Conservation (phyloP, 108 stramenopile genomes). For the Nannochloropsis salina region DNA sequence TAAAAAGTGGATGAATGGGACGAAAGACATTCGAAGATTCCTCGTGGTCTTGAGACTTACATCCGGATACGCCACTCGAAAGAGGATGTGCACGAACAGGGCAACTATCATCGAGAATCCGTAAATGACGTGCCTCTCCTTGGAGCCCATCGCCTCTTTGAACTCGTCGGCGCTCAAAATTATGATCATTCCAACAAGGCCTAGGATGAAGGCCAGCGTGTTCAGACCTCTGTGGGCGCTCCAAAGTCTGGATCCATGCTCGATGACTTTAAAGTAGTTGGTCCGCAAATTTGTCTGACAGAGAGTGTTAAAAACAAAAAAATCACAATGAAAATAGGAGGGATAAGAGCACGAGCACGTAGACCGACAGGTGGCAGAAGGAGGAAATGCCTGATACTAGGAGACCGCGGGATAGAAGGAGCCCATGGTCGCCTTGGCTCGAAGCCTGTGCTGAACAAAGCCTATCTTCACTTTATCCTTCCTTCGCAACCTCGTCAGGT, state of each 20-base stretch:
- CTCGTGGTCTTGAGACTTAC: neutral
- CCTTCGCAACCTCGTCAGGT: too few relatives aligned
- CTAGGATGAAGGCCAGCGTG: neutral
- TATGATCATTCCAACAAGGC: neutral
- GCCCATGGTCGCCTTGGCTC: too few relatives aligned
- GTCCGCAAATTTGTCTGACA: neutral
- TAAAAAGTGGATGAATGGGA: neutral
- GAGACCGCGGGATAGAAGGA: too few relatives aligned
- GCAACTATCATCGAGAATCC: neutral
- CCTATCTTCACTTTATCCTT: too few relatives aligned
- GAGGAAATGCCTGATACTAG: too few relatives aligned
- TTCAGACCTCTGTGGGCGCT: neutral
- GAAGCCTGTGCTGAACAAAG: too few relatives aligned
- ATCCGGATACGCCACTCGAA: conserved; percentile 12
- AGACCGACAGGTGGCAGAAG: too few relatives aligned
- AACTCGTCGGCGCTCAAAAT: neutral
- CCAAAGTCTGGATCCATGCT: conserved; percentile 19
- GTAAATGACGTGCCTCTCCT: neutral
- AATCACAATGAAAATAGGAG: too few relatives aligned
- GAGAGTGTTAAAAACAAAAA: neutral
- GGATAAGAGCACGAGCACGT: too few relatives aligned
- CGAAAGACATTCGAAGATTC: neutral
- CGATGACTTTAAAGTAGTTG: conserved; percentile 15
- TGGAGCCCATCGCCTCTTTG: neutral
- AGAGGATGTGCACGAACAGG: neutral